Evolutionary conservation across 768 basidiomycete species (phyloP), one percentile per base, ranked within the genome.

Genomic region (Pisolithus microcarpus): DNA sequence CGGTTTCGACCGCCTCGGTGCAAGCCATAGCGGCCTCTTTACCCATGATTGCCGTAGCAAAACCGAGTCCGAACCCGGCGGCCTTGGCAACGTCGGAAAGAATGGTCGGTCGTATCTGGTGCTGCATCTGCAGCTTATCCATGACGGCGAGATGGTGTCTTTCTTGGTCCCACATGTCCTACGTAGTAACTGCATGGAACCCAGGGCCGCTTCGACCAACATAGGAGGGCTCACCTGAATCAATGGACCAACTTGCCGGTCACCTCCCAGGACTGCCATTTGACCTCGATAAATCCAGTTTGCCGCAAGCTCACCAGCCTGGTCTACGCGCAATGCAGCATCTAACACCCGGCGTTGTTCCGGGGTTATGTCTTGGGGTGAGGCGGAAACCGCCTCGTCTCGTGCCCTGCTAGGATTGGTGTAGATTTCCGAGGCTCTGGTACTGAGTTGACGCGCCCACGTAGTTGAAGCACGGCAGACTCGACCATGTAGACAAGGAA

Each of bases 131-230:
- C 18, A 98, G 69, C 60, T 81, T 85, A 62, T 93, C 80, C 83
- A 95, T 90, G 30, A 92, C 89, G 0, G 70, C 62, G 11, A 98
- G 73, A 67, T 98, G 94, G 64, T 89, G 91, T 71, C 87, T 88
- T 68, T 98, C 94, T 64, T 91, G 91, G 31, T 91, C 82, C 92
- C 93, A 97, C 94, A 98, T 98, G 53, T 89, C 86, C 93, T 97
- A 38, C n/a, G 13, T 38, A 53, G 50, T 30, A 43, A 49, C 50
- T 46, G 45, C 11, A 34, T 48, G 18, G 10, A 39, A 48, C 46
- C 9, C 46, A 43, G 13, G 34, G 34, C 34, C 11, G 11, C 34
- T 34, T 38, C 19, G 50, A 37, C 47, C 13, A 40, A 39, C 16
- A 43, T 38, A 34, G 40, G 37, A 21, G 30, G 24, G 69, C 79